Evolutionary conservation across 108 stramenopile species (phyloP), one percentile per base, ranked within the genome.

Genomic region (Fistulifera pelliculosa): DNA sequence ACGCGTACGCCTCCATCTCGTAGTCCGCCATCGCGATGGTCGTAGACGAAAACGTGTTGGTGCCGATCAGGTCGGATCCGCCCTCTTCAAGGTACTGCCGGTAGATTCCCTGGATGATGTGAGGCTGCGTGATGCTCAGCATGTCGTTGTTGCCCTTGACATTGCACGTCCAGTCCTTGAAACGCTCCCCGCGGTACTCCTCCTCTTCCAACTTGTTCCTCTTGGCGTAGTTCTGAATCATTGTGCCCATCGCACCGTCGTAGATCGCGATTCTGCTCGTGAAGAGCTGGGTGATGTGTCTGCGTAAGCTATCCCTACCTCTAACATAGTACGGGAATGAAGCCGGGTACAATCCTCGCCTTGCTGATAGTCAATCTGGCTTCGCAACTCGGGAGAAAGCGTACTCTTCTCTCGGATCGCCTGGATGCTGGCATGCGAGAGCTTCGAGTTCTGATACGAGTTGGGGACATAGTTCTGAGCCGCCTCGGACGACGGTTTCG

Each of bases 221-320:
- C 80, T 95, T 90, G 55, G 85, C 66, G 52, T 96, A 92, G 70
- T 96, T 95, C 65, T 99, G 98, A 68, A 99, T 99, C 98, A 99
- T 99, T 40, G 98, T 99, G 38, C 96, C 98, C 98, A 99, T 99
- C 40, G 96, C 98, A 48, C 98, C 98, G 58, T 99, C 98, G 58
- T 96, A 97, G 55, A 96, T 87, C 38, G 93, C 90, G 58, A 95
- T 91, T 49, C 77, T 71, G 19, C 56, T 69, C 1, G 74, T 79
- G 79, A 95, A 95, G 28, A 95, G 65, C 38, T 80, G 52, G 0
- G 88, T 88, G 68, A 95, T 87, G 85, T 95, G 86, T 41, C 75
- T 65, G 54, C 94, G 79, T 28, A 86, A 74, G 64, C 87, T 90
- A 68, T 95, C 94, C 19, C 94, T 79, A 38, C 94, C 94, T 64